Base-by-base conservation (phyloP, 306 rosid genomes). In the Neltuma alba region DNA sequence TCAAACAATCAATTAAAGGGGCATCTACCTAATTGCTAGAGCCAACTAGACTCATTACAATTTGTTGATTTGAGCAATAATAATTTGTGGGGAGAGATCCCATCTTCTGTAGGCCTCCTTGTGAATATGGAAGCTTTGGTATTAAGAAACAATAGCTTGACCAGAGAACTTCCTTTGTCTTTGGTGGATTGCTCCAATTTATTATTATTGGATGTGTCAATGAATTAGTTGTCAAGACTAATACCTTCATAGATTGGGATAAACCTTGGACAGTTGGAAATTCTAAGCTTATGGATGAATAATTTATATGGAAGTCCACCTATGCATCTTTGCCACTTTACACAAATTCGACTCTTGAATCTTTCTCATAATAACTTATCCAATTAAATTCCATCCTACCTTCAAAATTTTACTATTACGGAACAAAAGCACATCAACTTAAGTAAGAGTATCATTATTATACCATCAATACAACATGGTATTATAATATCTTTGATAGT, bases 401-500 rank as follows among this genome's bases (percentile, higher is more conserved):
- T 78, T 12, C 14, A 68, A 3, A 78, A 78, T 72, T 78, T 68
- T n/a, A 40, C 18, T 68, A 12, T 20, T 0, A 68, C 69, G 45
- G 42, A 68, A 4, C 45, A 58, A 27, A 8, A 52, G 8, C 30
- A 12, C 23, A 58, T 27, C 8, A 27, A 27, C 36, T 25, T 25
- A 13, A 27, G 0, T 3, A 0, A 4, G 1, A 23, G 7, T 3
- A 8, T 4, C 58, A 52, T 0, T 0, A 0, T 1, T 52, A 52
- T 9, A 4, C 0, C 27, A 7, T 9, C 2, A 47, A 14, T n/a
- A 1, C 7, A 12, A 6, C 18, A 7, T 0, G n/a, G 0, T 1
- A 0, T 0, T 0, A 1, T n/a, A n/a, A n/a, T n/a, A n/a, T n/a
- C 1, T 0, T 0, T 3, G 38, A 50, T 15, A 11, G 0, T 8